Conservation (phyloP, 2,329 filamentous ascomycete genomes). For the Lecanicillium sp. region DNA sequence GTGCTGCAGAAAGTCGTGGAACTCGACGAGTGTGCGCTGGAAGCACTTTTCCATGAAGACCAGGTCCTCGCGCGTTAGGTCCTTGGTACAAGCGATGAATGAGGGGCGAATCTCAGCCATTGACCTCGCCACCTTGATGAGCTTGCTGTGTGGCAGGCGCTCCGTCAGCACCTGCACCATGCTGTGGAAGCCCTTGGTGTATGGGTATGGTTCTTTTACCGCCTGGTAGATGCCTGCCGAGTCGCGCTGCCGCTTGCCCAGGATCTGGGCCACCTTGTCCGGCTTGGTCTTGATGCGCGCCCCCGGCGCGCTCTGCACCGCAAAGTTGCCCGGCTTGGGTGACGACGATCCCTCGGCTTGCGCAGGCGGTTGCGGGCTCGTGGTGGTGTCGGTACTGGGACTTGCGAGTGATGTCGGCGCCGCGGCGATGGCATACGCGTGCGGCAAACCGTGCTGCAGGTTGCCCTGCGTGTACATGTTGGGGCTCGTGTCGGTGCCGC, state of each 20-base stretch:
- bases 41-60: conserved; percentile 98
- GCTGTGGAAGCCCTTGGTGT: conserved; percentile 84
- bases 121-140: conserved; percentile 76
- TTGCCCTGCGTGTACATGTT: conserved; percentile 51
- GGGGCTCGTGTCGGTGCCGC: conserved; percentile 43
- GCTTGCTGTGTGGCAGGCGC: conserved; percentile 71
- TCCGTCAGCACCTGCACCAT: conserved; percentile 74
- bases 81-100: conserved; percentile 85
- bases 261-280: conserved; percentile 39
- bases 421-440: conserved; percentile 59
- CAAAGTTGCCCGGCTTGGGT: conserved; percentile 23
- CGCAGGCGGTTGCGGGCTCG: conserved; percentile 51
- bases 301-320: conserved; percentile 20
- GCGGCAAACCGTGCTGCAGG: conserved; percentile 56
- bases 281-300: conserved; percentile 40
- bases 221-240: conserved; percentile 82
- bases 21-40: conserved; percentile 85
- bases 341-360: conserved; percentile 51
- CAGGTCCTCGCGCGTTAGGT: conserved; percentile 80
- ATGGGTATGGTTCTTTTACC: conserved; percentile 86
- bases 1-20: conserved; percentile 85
- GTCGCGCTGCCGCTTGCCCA: conserved; percentile 60
- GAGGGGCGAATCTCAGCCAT: conserved; percentile 86
- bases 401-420: conserved; percentile 58
- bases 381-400: conserved; percentile 57